Evolutionary conservation across 73 alveolate species (phyloP).

Genomic region (Symbiodinium natans): DNA sequence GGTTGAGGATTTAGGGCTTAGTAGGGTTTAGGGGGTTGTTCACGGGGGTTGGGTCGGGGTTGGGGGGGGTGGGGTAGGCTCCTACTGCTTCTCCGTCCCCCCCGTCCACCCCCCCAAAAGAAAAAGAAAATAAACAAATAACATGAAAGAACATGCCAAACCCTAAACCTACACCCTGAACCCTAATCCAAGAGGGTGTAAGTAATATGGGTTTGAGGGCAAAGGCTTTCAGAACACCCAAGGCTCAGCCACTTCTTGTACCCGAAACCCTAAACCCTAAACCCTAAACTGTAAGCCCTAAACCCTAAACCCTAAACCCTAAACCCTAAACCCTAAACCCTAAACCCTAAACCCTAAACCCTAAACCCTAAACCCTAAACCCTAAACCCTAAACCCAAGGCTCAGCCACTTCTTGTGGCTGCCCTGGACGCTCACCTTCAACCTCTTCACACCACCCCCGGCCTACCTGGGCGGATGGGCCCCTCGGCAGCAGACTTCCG

Average conservation of each 20-base stretch:
- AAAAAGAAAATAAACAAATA: too few relatives aligned
- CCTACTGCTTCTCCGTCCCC: too few relatives aligned
- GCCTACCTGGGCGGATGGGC: slow-evolving; percentile 90
- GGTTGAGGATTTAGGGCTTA: too few relatives aligned
- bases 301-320: not conserved
- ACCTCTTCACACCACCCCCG: slow-evolving; percentile 61
- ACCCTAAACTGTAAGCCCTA: not conserved
- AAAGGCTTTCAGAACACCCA: too few relatives aligned
- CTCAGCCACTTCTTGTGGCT: slow-evolving; percentile 56
- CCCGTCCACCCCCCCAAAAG: too few relatives aligned
- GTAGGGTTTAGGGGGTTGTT: too few relatives aligned
- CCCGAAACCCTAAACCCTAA: not conserved
- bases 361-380: not conserved
- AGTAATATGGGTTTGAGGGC: too few relatives aligned
- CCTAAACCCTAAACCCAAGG: not conserved
- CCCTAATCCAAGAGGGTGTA: too few relatives aligned
- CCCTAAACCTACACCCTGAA: not conserved
- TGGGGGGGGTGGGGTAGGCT: too few relatives aligned
- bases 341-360: not conserved
- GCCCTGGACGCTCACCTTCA: slow-evolving; percentile 69
- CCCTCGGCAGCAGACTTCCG: not conserved
- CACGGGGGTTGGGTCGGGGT: too few relatives aligned
- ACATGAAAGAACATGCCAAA: too few relatives aligned
- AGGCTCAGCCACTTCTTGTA: not conserved
- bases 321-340: not conserved